Conservation (phyloP, 441 rosid genomes). For the Melastoma candidum region DNA sequence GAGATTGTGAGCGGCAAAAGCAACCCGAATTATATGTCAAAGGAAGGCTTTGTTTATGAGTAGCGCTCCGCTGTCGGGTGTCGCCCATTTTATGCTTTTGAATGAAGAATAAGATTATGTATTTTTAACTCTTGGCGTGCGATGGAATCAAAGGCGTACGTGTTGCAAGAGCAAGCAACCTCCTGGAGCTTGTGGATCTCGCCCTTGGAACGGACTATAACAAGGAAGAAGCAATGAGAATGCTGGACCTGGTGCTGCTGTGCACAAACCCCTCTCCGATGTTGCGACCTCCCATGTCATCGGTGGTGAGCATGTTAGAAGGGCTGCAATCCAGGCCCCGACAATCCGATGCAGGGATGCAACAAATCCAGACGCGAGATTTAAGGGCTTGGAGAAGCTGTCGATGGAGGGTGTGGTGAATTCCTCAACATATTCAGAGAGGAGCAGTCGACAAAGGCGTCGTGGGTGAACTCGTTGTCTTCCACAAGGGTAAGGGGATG, state of each 20-base stretch:
- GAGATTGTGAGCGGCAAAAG: constrained; percentile 23
- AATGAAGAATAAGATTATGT: too few relatives aligned
- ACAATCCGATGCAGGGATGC: constrained; percentile 27
- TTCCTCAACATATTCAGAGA: constrained; percentile 20
- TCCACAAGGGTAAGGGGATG: constrained; percentile 13
- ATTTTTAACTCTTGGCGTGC: background rate
- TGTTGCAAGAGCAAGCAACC: constrained; percentile 45
- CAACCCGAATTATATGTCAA: background rate
- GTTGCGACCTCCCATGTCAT: constrained; percentile 49
- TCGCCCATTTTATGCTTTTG: too few relatives aligned
- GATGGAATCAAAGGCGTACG: constrained; percentile 28
- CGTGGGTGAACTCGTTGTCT: constrained; percentile 39
- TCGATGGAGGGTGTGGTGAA: constrained; percentile 40
- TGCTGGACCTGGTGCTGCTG: constrained; percentile 41
- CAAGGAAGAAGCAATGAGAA: constrained; percentile 32
- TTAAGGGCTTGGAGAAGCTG: constrained; percentile 41
- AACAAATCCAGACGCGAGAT: constrained; percentile 30
- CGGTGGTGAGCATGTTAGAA: constrained; percentile 45
- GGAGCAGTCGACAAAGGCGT: constrained; percentile 23
- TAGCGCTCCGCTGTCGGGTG: too few relatives aligned
- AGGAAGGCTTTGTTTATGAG: constrained; percentile 9
- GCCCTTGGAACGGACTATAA: constrained; percentile 30
- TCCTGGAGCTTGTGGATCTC: constrained; percentile 43
- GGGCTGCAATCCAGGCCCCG: constrained; percentile 56
- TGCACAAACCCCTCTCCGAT: constrained; percentile 52